Conservation (phyloP, 768 basidiomycete genomes). For the Hericium rajendrae region DNA sequence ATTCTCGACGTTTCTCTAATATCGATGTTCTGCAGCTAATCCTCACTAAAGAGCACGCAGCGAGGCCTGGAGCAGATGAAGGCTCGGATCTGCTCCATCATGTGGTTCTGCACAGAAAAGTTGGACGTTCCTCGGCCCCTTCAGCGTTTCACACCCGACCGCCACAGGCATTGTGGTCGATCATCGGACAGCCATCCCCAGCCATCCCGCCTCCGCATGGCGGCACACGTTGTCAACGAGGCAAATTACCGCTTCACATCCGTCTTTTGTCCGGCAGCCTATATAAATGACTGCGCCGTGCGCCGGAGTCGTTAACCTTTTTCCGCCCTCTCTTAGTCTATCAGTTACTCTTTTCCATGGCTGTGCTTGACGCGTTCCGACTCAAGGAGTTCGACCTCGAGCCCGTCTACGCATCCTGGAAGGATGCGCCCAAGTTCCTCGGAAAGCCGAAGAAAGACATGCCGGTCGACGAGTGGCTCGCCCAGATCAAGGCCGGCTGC, state of each 20-base stretch:
- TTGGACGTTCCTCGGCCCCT: too few relatives aligned
- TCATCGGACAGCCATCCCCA: background rate
- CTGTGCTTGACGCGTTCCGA: slow-evolving; percentile 67
- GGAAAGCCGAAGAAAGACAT: slow-evolving; percentile 63
- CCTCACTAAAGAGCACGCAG: too few relatives aligned
- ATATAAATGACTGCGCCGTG: background rate
- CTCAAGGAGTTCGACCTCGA: slow-evolving; percentile 69
- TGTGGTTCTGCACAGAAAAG: too few relatives aligned
- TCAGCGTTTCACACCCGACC: background rate
- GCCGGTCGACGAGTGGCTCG: slow-evolving; percentile 65
- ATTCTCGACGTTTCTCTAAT: too few relatives aligned
- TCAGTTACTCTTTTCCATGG: background rate
- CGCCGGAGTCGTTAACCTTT: too few relatives aligned
- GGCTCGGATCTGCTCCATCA: too few relatives aligned
- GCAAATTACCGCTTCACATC: background rate
- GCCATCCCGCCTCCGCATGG: background rate
- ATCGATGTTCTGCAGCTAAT: too few relatives aligned
- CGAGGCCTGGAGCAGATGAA: too few relatives aligned
- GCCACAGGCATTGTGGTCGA: background rate
- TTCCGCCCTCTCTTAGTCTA: too few relatives aligned
- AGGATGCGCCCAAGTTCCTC: slow-evolving; percentile 52
- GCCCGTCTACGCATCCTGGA: slow-evolving; percentile 58
- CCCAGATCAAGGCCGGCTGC: slow-evolving; percentile 64
- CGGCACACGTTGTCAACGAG: background rate
- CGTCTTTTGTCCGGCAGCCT: background rate